Conservation (phyloP, 164 flowering plant species). For the Magnolia sinica region DNA sequence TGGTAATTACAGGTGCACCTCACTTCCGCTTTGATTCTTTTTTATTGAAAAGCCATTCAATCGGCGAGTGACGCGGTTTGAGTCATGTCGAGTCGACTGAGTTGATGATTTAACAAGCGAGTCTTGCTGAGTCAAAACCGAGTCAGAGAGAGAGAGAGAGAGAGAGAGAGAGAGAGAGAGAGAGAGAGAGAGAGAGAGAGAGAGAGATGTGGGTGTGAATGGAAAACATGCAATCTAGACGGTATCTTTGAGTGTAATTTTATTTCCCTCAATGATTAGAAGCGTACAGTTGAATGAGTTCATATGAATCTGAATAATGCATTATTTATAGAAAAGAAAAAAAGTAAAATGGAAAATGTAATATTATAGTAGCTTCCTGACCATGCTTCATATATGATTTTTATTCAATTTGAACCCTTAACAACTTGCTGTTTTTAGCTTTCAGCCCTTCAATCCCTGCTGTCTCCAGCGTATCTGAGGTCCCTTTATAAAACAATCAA, state of each 20-base stretch:
- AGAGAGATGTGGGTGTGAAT: not conserved
- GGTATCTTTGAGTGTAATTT: not conserved
- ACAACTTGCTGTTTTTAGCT: not conserved
- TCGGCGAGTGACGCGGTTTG: no score
- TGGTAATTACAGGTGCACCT: no score
- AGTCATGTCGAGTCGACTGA: no score
- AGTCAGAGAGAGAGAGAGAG: no score
- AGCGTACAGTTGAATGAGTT: not conserved
- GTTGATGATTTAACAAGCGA: no score
- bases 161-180: no score
- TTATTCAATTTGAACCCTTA: not conserved
- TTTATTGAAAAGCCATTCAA: no score
- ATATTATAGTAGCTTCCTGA: not conserved
- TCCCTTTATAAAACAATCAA: not conserved
- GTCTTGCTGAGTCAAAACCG: no score
- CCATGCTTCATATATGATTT: not conserved
- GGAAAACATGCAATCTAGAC: not conserved
- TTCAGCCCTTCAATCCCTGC: not conserved
- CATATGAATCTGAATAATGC: conserved; percentile 1
- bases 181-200: not conserved
- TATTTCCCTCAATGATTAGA: conserved; percentile 5
- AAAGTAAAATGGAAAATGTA: not conserved
- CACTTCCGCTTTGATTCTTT: no score
- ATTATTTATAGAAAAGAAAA: not conserved
- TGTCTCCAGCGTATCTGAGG: not conserved